Evolutionary conservation across 441 rosid genomes (phyloP), one percentile per base, ranked within the genome.

Genomic region (Brassica hybrid): DNA sequence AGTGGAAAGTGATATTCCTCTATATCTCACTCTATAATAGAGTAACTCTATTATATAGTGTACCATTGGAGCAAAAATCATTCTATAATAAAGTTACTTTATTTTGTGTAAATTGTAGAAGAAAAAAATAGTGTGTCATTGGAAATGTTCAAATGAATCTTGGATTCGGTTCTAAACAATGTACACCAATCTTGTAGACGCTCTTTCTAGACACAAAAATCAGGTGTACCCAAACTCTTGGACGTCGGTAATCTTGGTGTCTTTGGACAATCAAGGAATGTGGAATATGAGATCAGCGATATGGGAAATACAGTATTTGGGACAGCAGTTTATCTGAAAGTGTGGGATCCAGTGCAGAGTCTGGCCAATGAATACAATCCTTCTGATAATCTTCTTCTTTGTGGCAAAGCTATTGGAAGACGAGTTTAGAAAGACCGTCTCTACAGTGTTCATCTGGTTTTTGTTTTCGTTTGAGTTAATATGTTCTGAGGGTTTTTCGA

Each of bases 201-300:
- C 91, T 36, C 87, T 86, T 11, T 90, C 97, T 0, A 85, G 97
- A 78, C 98, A 94, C 81, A 94, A 97, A 12, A 85, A 89, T 81
- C 96, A 94, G 94, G 52, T 45, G 52, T 94, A 89, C 65, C 97
- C 97, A 38, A 82, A 87, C 32, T 87, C 95, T 11, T 94, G 98
- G 98, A 90, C 97, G 0, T 19, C 21, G 21, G 58, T 89, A 5
- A 87, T 94, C 62, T 83, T 84, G 73, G 89, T 91, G 34, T 92
- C 98, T 2, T 71, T 92, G 71, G 98, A 92, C 89, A 94, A 91
- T 85, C 93, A 91, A 81, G 98, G 98, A 0, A 92, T 92, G 97
- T 92, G 98, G 98, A 94, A 94, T 72, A 5, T 92, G 87, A 84
- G 96, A 83, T 94, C 98, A 2, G 91, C 98, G 9, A 70, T 79